A percentile compares a stretch with the other conserved stretches of the same genome.
Conservation (phyloP, 2,329 filamentous ascomycete genomes). For the Ophiognomonia clavigignenti-juglandacearum region DNA sequence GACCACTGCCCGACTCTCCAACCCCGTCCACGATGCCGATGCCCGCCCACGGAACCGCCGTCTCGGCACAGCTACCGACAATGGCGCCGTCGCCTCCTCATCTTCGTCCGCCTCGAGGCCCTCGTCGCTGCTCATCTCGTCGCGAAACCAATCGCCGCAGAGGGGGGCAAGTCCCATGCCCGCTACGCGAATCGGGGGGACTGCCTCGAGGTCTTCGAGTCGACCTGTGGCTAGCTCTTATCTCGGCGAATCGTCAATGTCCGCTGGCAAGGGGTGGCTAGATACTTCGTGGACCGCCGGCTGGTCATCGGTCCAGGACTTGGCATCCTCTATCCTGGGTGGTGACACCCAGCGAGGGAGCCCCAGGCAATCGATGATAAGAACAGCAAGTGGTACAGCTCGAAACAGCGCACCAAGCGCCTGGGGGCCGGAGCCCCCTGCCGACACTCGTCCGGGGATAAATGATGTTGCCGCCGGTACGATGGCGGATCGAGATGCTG, state of each 20-base stretch:
- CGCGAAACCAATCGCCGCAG: conserved; percentile 28
- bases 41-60: conserved; percentile 49
- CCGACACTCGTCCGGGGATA: conserved; percentile 31
- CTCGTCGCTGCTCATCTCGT: conserved; percentile 22
- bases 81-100: no score
- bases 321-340: conserved; percentile 42
- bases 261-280: conserved; percentile 36
- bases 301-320: conserved; percentile 52
- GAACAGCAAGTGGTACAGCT: conserved; percentile 21
- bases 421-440: conserved; percentile 50
- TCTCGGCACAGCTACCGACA: conserved; percentile 28
- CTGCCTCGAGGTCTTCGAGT: conserved; percentile 21
- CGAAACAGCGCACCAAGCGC: conserved; percentile 23
- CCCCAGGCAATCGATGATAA: conserved; percentile 26
- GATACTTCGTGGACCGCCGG: conserved; percentile 48
- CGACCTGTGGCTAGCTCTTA: conserved; percentile 3
- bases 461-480: conserved; percentile 51
- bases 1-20: conserved; percentile 39
- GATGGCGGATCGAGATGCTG: conserved; percentile 46
- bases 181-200: conserved; percentile 31
- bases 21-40: conserved; percentile 36
- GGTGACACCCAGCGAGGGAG: conserved; percentile 26
- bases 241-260: conserved; percentile 14
- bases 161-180: conserved; percentile 45
- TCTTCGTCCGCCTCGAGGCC: conserved; percentile 22